Evolutionary conservation across 768 basidiomycete species (phyloP).

Genomic region (Suillus subalutaceus): DNA sequence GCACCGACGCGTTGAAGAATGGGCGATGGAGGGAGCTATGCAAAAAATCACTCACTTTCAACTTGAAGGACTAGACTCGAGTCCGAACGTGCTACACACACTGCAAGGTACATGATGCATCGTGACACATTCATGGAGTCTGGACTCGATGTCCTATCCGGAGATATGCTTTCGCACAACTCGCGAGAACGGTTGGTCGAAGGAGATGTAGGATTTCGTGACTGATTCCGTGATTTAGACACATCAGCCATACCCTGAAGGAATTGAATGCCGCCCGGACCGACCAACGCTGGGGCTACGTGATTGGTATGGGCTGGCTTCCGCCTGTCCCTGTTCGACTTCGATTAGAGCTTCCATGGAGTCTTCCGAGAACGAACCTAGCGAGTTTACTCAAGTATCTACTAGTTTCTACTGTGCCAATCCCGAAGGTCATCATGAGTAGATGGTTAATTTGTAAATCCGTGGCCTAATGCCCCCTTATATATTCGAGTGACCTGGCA

Average conservation of each 20-base stretch:
- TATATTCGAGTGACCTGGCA: not conserved
- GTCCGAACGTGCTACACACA: not conserved
- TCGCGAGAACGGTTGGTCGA: not conserved
- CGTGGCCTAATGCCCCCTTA: not conserved
- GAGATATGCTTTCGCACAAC: not conserved
- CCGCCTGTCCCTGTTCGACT: not conserved
- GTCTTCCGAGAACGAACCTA: not conserved
- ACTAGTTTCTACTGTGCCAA: not conserved
- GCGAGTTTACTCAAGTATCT: not conserved
- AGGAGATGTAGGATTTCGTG: not conserved
- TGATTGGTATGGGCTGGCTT: not conserved
- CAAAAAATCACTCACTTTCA: not conserved
- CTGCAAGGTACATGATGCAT: not conserved
- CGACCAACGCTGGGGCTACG: not conserved
- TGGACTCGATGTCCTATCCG: not conserved
- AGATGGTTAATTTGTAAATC: not conserved
- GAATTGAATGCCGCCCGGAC: not conserved
- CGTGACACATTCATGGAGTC: not conserved
- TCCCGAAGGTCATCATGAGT: not conserved
- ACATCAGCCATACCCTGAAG: not conserved
- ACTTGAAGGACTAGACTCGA: not conserved
- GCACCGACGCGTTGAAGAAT: not conserved
- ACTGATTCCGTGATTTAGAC: not conserved
- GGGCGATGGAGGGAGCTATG: not conserved
- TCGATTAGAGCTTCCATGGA: not conserved